Base-by-base conservation (phyloP, 495 filamentous ascomycete species). In the Haplographium delicatum region DNA sequence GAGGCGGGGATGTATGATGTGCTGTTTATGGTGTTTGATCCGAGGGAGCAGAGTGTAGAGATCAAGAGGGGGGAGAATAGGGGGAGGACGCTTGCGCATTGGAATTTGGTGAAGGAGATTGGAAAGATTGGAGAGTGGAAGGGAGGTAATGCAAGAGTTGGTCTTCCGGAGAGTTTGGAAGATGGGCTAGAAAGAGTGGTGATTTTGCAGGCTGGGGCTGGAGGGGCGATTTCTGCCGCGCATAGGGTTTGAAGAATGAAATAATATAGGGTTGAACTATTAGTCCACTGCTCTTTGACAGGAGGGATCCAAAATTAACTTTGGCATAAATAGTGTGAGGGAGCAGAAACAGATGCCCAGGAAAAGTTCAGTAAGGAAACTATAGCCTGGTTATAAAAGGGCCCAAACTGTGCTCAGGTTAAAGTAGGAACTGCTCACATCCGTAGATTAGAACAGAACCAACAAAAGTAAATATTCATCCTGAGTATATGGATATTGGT, bases 61-160 rank as follows among this genome's bases (percentile, higher is more conserved):
- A 44, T 55, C 15, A 38, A 42, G 31, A 58, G 50, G 45, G 58
- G 58, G 9, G 24, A 51, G 35, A 61, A 61, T 50, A 58, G 49
- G 37, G 58, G 54, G 18, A 54, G 46, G 43, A 57, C 52, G 37
- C 24, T 61, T 19, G 34, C 47, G 30, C 51, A 58, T 41, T 22
- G 41, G 18, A 54, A 61, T 44, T 24, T 58, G 25, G 58, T 61
- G 18, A 42, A 28, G 26, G 45, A 49, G 4, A 26, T 55, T 9
- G 30, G 22, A 19, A 51, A 48, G 42, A 48, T 61, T 40, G 58
- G 55, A 4, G 50, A 61, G 20, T 61, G 58, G 58, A 46, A 9
- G 13, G 58, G 58, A 15, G 58, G 58, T 1, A 45, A 58, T 20
- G 35, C 35, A 39, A 39, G 35, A 39, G 35, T 39, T 39, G 16